phyloP scores from a whole-genome alignment of 225 moss, liverwort and hornwort species.

The Anthoceros angustus region DNA sequence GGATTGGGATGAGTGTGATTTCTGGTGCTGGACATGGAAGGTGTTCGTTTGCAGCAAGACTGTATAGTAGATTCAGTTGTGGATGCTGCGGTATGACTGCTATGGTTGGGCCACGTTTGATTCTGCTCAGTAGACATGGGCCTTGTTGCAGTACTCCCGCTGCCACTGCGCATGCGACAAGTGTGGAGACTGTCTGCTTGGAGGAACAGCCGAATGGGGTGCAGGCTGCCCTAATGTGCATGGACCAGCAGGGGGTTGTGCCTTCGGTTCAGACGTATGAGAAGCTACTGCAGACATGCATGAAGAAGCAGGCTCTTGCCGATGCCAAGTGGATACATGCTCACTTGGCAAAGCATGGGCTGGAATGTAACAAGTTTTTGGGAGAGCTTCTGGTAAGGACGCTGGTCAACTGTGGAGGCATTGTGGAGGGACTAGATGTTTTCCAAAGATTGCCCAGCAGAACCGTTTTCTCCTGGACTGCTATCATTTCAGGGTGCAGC shows the following conservation, averaged over 20 bases:
- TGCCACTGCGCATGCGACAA: too few species aligned
- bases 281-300: background rate
- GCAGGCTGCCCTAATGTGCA: too few species aligned
- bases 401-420: background rate
- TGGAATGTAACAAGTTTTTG: background rate
- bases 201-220: too few species aligned
- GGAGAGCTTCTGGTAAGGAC: background rate
- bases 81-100: too few species aligned
- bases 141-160: too few species aligned
- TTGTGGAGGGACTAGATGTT: background rate
- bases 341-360: background rate
- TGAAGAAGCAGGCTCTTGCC: background rate
- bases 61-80: too few species aligned
- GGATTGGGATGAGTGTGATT: too few species aligned
- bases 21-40: too few species aligned
- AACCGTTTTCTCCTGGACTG: constrained; percentile 2
- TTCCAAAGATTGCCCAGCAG: background rate
- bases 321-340: background rate
- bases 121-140: too few species aligned
- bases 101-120: too few species aligned
- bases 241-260: background rate
- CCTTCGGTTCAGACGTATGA: background rate
- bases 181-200: too few species aligned
- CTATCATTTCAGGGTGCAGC: background rate
- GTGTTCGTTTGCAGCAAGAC: too few species aligned